Base-by-base conservation (phyloP, 441 rosid species). In the Croton laevigatus region DNA sequence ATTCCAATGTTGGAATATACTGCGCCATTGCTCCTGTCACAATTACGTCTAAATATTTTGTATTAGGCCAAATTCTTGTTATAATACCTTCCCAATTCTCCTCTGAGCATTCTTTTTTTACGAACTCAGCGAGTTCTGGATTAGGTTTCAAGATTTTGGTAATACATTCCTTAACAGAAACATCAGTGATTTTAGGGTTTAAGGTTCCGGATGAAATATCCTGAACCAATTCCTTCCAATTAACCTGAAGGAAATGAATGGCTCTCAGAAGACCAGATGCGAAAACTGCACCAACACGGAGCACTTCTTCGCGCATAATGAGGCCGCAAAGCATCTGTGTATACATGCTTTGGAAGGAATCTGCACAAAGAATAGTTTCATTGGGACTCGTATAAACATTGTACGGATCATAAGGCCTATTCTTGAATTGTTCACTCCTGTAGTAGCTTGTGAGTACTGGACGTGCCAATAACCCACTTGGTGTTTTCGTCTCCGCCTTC, bases 1-100 rank as follows among this genome's bases (percentile, higher is more conserved):
- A 92, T 59, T 94, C 94, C 14, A 94, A 82, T 0, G 98, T 94
- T 0, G 97, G 96, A 17, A 94, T 94, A 72, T 94, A 94, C 75
- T 94, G 98, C 17, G 97, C 96, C 98, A 94, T 94, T 11, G 98
- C 91, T 36, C 98, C 97, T 0, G 98, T 91, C 0, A 94, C 97
- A 12, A 94, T 94, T 42, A 94, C 98, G 67, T 94, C 98, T 2
- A 94, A 78, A 59, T 94, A 94, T 69, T 88, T 91, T 0, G 97
- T 94, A 70, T 90, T 87, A 6, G 98, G 97, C 97, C 98, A 94
- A 52, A 91, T 84, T 52, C 90, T 71, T 0, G 89, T 82, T 51
- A 94, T 84, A 17, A 94, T 89, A 23, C 89, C 77, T 48, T 86
- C 97, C 98, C 97, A 94, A 19, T 80, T 81, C n/a, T 86, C 88